These are phyloP conservation scores for Epithemia pelagica DNA, from an alignment of 108 stramenopile genomes.

Conservation along the genomic window DNA sequence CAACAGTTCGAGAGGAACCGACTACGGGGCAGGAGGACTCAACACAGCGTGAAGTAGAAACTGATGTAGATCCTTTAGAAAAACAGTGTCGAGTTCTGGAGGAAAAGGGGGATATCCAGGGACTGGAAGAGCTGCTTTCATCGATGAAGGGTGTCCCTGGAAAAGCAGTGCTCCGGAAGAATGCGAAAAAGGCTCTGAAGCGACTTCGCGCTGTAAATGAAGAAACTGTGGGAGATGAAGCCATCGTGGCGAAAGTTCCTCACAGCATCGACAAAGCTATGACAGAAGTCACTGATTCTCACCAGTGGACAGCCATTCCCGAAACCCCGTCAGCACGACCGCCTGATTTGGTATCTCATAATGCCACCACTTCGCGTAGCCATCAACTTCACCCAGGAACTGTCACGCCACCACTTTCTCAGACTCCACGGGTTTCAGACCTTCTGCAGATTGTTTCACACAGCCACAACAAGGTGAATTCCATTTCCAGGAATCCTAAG, in stretches of 20 bases:
- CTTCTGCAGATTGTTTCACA: constrained; percentile 19
- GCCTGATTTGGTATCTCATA: not conserved
- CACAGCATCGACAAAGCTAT: not conserved
- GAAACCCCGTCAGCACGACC: not conserved
- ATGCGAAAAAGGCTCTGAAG: constrained; percentile 87
- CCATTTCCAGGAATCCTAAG: constrained; percentile 22
- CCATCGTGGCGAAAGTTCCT: not conserved
- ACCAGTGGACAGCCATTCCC: not conserved
- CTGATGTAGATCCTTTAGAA: constrained; percentile 30
- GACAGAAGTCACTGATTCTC: not conserved
- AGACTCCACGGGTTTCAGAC: constrained; percentile 1
- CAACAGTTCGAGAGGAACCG: not conserved
- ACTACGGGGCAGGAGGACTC: not conserved
- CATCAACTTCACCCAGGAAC: not conserved
- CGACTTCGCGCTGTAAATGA: constrained; percentile 39
- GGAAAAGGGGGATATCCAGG: constrained; percentile 51
- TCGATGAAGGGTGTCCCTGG: constrained; percentile 82
- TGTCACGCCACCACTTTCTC: constrained; percentile 3
- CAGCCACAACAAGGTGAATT: constrained; percentile 18
- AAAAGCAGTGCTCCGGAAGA: constrained; percentile 73
- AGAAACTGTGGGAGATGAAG: constrained; percentile 14
- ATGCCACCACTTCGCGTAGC: not conserved
- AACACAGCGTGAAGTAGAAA: not conserved
- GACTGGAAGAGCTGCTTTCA: constrained; percentile 62
- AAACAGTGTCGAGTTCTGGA: constrained; percentile 41